phyloP scores from a whole-genome alignment of 257 asterid genomes.

The Voacanga thouarsii region DNA sequence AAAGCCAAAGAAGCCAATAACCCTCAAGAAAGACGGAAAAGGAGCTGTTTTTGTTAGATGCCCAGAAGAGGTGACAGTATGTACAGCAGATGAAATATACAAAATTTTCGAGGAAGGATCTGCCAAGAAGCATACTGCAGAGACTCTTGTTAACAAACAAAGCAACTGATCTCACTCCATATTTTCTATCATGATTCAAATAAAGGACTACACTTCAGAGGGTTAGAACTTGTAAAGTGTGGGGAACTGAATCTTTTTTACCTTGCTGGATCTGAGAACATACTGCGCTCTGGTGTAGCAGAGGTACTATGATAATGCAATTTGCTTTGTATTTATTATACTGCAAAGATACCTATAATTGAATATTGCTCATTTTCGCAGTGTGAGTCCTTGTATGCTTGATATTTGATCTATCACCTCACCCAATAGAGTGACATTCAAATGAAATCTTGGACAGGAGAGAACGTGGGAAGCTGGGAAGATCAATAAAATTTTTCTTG shows the following conservation, averaged over 20 bases:
- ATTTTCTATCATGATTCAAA: slow-evolving; percentile 86
- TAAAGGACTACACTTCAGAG: slow-evolving; percentile 88
- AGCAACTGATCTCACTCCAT: slow-evolving; percentile 95
- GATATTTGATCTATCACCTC: neutral
- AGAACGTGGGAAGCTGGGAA: slow-evolving; percentile 99
- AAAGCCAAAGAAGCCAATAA: slow-evolving; percentile 83
- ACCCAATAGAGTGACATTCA: neutral
- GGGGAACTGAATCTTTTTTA: slow-evolving; percentile 93
- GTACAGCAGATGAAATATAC: slow-evolving; percentile 80
- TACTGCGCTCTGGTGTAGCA: slow-evolving; percentile 92
- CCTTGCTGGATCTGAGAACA: slow-evolving; percentile 91
- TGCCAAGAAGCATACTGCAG: slow-evolving; percentile 87
- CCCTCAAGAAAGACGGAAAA: slow-evolving; percentile 93
- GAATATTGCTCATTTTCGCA: neutral
- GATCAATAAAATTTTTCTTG: slow-evolving; percentile 87
- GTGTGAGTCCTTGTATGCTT: neutral
- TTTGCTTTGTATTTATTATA: neutral
- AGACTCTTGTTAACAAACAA: slow-evolving; percentile 91
- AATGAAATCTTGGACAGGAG: slow-evolving; percentile 44
- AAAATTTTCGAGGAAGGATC: slow-evolving; percentile 87
- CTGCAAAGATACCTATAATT: slow-evolving; percentile 15
- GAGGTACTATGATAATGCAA: slow-evolving; percentile 40
- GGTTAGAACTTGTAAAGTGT: slow-evolving; percentile 92
- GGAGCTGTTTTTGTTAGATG: slow-evolving; percentile 92
- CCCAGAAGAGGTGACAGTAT: slow-evolving; percentile 85